Percentiles rank a stretch among this genome's conserved stretches.
phyloP scores from a whole-genome alignment of 2,329 filamentous ascomycete species.

The Diplocarpon mali region DNA sequence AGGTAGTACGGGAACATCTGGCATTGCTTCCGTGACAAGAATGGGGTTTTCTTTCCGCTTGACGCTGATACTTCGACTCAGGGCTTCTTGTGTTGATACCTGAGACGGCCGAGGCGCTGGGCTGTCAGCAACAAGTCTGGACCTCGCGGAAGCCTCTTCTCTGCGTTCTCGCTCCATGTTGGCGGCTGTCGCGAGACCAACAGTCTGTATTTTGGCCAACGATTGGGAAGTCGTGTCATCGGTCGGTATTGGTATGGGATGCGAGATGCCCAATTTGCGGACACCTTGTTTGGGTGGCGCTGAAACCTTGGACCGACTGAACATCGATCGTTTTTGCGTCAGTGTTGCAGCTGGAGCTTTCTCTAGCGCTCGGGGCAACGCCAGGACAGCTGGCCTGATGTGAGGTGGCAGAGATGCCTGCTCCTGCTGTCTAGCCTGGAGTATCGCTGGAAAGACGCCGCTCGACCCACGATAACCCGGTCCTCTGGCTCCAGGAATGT shows the following conservation, averaged over 20 bases:
- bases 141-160: constrained; percentile 17
- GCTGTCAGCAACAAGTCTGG: constrained; percentile 17
- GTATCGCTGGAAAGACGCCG: constrained; percentile 19
- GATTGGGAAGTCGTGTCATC: constrained; percentile 11
- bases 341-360: not conserved
- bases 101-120: constrained; percentile 18
- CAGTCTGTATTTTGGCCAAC: constrained; percentile 24
- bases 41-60: constrained; percentile 16
- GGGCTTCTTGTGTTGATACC: constrained; percentile 13
- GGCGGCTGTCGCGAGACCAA: constrained; percentile 25
- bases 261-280: constrained; percentile 24
- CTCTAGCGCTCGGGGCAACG: not conserved
- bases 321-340: constrained; percentile 20
- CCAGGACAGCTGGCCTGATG: constrained; percentile 8
- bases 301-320: constrained; percentile 18
- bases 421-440: constrained; percentile 9
- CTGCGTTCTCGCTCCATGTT: constrained; percentile 24
- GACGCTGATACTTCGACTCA: constrained; percentile 13
- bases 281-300: constrained; percentile 17
- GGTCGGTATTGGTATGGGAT: constrained; percentile 16
- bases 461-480: constrained; percentile 23
- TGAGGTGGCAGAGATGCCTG: constrained; percentile 13
- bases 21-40: constrained; percentile 7
- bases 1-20: constrained; percentile 12
- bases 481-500: constrained; percentile 1